Conservation (phyloP, 352 stramenopile species). For the Globisporangium camurandrum region DNA sequence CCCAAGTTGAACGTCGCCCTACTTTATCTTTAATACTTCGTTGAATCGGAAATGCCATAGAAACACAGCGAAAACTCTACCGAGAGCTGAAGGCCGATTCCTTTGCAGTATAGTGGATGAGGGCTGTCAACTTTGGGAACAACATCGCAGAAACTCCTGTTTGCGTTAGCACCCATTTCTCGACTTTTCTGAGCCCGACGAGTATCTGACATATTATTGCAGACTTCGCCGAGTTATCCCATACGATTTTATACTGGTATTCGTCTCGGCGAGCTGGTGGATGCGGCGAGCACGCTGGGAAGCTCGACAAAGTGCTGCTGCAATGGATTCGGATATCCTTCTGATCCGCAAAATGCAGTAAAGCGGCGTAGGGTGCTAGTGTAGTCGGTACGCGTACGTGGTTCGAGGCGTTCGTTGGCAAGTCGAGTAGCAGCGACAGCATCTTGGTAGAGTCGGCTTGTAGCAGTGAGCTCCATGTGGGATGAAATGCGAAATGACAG, state of each 20-base stretch:
- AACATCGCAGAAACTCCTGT: slow-evolving; percentile 7
- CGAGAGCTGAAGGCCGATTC: slow-evolving; percentile 11
- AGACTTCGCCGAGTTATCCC: slow-evolving; percentile 3
- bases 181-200: slow-evolving; percentile 3
- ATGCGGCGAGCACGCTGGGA: slow-evolving; percentile 16
- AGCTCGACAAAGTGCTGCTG: slow-evolving; percentile 19
- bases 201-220: slow-evolving; percentile 9
- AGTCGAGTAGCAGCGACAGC: slow-evolving; percentile 11
- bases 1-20: slow-evolving; percentile 7
- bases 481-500: neutral
- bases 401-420: slow-evolving; percentile 16
- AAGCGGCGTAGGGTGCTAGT: slow-evolving; percentile 16
- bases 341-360: slow-evolving; percentile 16
- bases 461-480: slow-evolving; percentile 10
- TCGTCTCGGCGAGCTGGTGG: slow-evolving; percentile 9
- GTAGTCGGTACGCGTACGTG: slow-evolving; percentile 14
- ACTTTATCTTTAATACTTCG: slow-evolving; percentile 12
- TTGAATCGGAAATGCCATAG: slow-evolving; percentile 19
- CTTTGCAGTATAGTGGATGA: slow-evolving; percentile 2
- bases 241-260: slow-evolving; percentile 2
- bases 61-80: slow-evolving; percentile 3
- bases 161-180: slow-evolving; percentile 3
- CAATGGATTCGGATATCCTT: no score
- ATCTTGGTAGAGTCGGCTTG: slow-evolving; percentile 14
- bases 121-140: neutral